Evolutionary conservation across 352 stramenopile species (phyloP), one percentile per base, ranked within the genome.

Genomic region (Elongisporangium prolatum): DNA sequence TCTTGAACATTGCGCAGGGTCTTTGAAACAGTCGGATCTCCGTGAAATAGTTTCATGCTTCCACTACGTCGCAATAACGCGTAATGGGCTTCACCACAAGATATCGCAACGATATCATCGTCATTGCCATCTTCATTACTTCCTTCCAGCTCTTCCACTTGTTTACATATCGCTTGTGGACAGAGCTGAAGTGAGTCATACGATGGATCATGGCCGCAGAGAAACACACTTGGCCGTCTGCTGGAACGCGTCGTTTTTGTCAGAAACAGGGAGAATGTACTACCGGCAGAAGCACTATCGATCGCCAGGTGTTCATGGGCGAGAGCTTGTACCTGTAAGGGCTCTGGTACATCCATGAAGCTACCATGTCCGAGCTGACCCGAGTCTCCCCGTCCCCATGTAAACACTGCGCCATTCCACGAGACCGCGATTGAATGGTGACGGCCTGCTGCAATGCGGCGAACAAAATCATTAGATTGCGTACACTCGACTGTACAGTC

Each of bases 331-430:
- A 93, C 70, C 56, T 87, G 80, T 57, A 69, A 84, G 2, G 83
- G 83, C 9, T 77, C 64, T 11, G 52, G 65, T 2, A 84, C 60
- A 48, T 93, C 75, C 77, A 89, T 88, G 54, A 64, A 77, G 18
- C 65, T 79, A 9, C 81, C 79, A 28, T 87, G 79, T 5, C 84
- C 84, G 1, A 93, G 72, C 54, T 89, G 84, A 8, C 84, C 84
- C 8, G 68, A 63, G 55, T 89, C 72, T 4, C 80, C 80, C 14
- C 80, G 75, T 0, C 84, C 84, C 84, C 84, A 93, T 13, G 79
- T 81, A 54, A 90, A 91, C 17, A 72, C 74, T 3, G 68, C 71
- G 4, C 80, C 79, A 38, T 85, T 71, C 24, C 67, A 75, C 20
- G 69, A 75, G 34, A 91, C 74, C 0, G 69, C 84, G 48, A 89